These are phyloP conservation scores for Eimeria praecox DNA, from an alignment of 169 alveolate species.

Conservation along the genomic window DNA sequence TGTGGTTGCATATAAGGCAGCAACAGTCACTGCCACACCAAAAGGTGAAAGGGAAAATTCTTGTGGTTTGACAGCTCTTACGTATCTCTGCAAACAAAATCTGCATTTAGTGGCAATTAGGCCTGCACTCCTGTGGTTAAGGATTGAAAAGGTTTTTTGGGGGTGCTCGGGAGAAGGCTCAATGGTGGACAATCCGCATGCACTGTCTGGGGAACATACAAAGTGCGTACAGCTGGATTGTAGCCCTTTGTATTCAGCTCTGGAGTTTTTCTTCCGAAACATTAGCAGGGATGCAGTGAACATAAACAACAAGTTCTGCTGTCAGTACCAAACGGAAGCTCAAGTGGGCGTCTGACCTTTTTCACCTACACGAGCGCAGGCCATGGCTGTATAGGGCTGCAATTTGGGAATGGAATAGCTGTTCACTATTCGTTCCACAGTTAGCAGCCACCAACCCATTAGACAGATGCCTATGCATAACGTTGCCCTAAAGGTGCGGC, in stretches of 20 bases:
- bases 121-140: background rate
- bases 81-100: background rate
- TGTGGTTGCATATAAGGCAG: background rate
- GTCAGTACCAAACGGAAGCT: conserved; percentile 39
- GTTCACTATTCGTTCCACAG: background rate
- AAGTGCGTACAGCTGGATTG: background rate
- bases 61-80: too few species aligned
- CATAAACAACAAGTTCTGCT: conserved; percentile 62
- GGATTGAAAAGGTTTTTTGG: too few species aligned
- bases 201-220: background rate
- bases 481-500: background rate
- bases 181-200: background rate
- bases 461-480: background rate
- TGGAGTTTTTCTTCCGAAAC: conserved; percentile 57
- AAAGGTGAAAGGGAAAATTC: background rate
- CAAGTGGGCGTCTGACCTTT: background rate
- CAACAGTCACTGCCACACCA: background rate
- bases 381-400: background rate
- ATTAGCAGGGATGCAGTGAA: conserved; percentile 72
- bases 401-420: background rate
- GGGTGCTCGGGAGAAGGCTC: background rate
- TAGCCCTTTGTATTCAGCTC: conserved; percentile 1
- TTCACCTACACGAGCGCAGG: background rate
- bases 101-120: background rate
- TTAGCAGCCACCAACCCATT: background rate